Conservation (phyloP, 805 yeast species). For the Kodamaea lidongshanica region DNA sequence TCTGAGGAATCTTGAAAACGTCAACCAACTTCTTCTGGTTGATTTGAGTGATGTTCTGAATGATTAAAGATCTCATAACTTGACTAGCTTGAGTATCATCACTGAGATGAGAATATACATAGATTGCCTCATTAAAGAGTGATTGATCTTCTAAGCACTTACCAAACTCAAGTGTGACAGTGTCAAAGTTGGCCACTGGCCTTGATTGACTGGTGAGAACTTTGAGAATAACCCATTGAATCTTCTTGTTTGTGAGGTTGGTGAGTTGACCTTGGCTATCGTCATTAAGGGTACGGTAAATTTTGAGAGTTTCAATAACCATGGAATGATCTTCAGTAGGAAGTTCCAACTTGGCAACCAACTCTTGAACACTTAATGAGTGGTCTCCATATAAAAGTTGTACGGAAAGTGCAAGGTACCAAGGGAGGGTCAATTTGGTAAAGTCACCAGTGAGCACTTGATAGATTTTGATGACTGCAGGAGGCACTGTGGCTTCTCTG, state of each 20-base stretch:
- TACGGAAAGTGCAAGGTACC: slow-evolving; percentile 60
- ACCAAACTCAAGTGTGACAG: slow-evolving; percentile 38
- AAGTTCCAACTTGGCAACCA: no score
- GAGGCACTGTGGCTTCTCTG: slow-evolving; percentile 43
- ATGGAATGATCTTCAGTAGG: no score
- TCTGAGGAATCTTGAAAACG: slow-evolving; percentile 42
- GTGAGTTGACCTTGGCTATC: slow-evolving; percentile 11
- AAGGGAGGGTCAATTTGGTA: slow-evolving; percentile 41
- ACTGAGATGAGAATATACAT: slow-evolving; percentile 51
- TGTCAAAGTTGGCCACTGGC: slow-evolving; percentile 15
- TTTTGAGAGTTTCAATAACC: no score
- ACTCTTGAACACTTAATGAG: slow-evolving; percentile 3
- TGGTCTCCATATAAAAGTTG: slow-evolving; percentile 56
- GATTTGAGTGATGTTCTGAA: slow-evolving; percentile 26
- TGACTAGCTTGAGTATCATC: slow-evolving; percentile 41
- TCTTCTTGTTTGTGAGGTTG: slow-evolving; percentile 27
- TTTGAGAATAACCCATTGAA: slow-evolving; percentile 50
- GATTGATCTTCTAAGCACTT: slow-evolving; percentile 42
- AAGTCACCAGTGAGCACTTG: slow-evolving; percentile 54
- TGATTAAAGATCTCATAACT: slow-evolving; percentile 33
- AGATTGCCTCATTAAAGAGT: slow-evolving; percentile 54
- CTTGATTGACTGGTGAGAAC: slow-evolving; percentile 25
- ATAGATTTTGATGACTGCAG: slow-evolving; percentile 51
- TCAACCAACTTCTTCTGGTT: slow-evolving; percentile 33
- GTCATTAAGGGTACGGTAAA: no score